A percentile compares a stretch with the other conserved stretches of the same genome.
These are phyloP conservation scores for Prunus mira DNA, from an alignment of 306 rosid species.

Conservation along the genomic window DNA sequence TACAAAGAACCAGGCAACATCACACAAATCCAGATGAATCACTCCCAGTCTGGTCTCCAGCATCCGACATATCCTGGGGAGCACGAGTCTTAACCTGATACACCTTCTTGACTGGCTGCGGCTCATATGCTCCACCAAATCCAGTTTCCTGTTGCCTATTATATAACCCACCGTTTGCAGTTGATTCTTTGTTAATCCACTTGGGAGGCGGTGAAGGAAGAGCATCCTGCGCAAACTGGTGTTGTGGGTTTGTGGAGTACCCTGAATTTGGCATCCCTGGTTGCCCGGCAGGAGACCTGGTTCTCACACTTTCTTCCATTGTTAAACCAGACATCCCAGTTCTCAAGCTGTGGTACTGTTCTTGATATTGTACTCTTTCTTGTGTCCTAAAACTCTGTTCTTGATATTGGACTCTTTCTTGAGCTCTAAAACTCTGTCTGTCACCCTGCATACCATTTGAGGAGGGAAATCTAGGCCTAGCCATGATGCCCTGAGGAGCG, in stretches of 20 bases:
- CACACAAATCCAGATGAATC: slow-evolving; percentile 27
- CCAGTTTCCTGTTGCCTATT: slow-evolving; percentile 52
- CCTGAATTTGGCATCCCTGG: slow-evolving; percentile 42
- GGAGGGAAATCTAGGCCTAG: slow-evolving; percentile 54
- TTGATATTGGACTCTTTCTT: slow-evolving; percentile 28
- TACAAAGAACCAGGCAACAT: slow-evolving; percentile 16
- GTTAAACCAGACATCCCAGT: slow-evolving; percentile 45
- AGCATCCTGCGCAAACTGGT: slow-evolving; percentile 42
- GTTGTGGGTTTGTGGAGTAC: slow-evolving; percentile 31
- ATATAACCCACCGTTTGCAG: slow-evolving; percentile 44
- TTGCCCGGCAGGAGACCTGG: slow-evolving; percentile 36
- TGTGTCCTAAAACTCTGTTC: slow-evolving; percentile 44
- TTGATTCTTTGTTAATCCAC: slow-evolving; percentile 63
- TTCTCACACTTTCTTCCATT: slow-evolving; percentile 44
- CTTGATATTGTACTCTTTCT: slow-evolving; percentile 49
- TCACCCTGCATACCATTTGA: slow-evolving; percentile 63
- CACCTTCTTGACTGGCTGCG: slow-evolving; percentile 54
- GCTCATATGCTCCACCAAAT: slow-evolving; percentile 49
- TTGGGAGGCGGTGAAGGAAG: slow-evolving; percentile 86
- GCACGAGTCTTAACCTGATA: slow-evolving; percentile 60
- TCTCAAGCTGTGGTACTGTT: slow-evolving; percentile 47
- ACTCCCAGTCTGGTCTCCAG: slow-evolving; percentile 31
- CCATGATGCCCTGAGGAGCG: slow-evolving; percentile 48
- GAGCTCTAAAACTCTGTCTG: slow-evolving; percentile 39
- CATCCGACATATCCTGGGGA: slow-evolving; percentile 45